Evolutionary conservation across 2,329 filamentous ascomycete species (phyloP).

Genomic region (Colletotrichum eleusines): DNA sequence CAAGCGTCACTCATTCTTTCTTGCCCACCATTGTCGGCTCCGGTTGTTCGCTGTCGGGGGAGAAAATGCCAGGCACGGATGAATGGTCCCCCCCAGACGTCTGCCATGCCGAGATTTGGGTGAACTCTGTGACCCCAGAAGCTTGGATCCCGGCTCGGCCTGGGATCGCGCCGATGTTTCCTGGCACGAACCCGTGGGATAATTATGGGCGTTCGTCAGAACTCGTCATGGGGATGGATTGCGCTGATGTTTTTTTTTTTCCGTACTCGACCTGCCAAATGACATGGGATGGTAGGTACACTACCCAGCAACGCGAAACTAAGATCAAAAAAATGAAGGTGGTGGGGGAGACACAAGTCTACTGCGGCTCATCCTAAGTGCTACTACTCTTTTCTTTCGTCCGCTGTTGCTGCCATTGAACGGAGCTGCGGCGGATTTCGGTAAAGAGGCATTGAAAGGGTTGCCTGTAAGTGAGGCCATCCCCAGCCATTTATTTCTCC

Average conservation of each 20-base stretch:
- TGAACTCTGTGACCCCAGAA: neutral
- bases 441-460: neutral
- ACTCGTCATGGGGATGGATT: conserved; percentile 8
- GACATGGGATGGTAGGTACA: conserved; percentile 25
- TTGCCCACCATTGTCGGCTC: neutral
- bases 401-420: neutral
- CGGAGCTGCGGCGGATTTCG: too few species aligned
- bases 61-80: neutral
- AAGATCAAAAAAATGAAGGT: conserved; percentile 15
- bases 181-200: neutral
- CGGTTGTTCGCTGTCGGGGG: neutral
- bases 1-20: conserved; percentile 20
- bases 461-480: conserved; percentile 32
- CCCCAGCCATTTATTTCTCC: conserved; percentile 34
- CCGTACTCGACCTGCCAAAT: conserved; percentile 10
- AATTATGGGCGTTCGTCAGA: conserved; percentile 17
- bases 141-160: neutral
- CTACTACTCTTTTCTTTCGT: neutral
- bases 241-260: conserved; percentile 1
- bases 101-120: neutral
- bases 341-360: conserved; percentile 19
- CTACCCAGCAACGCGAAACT: conserved; percentile 28
- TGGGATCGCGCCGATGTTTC: neutral
- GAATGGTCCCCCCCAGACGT: conserved; percentile 2
- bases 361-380: neutral